phyloP scores from a whole-genome alignment of 2,329 filamentous ascomycete species.

The Diatrype stigma region DNA sequence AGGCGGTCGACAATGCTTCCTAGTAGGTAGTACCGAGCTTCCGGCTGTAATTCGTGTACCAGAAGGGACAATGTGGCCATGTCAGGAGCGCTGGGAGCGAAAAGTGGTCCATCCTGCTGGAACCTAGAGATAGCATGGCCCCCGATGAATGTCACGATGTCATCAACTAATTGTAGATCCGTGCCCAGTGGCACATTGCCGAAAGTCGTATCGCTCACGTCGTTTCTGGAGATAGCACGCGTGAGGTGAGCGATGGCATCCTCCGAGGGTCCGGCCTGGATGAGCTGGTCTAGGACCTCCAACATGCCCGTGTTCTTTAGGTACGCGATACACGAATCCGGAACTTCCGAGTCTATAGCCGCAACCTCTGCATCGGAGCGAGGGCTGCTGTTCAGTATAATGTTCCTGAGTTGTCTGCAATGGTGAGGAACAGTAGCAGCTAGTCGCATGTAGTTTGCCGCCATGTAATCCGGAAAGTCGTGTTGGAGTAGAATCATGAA shows the following conservation, averaged over 20 bases:
- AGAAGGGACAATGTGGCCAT: slow-evolving; percentile 72
- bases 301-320: slow-evolving; percentile 53
- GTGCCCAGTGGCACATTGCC: slow-evolving; percentile 65
- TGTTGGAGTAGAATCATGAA: slow-evolving; percentile 83
- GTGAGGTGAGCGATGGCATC: slow-evolving; percentile 74
- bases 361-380: slow-evolving; percentile 68
- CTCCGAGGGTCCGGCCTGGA: slow-evolving; percentile 60
- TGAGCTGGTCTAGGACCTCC: slow-evolving; percentile 55
- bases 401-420: slow-evolving; percentile 82
- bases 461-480: slow-evolving; percentile 90
- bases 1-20: slow-evolving; percentile 87
- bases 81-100: slow-evolving; percentile 62
- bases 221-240: slow-evolving; percentile 62
- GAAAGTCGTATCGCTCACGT: slow-evolving; percentile 56
- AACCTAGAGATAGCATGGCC: slow-evolving; percentile 62
- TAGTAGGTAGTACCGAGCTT: slow-evolving; percentile 80
- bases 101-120: slow-evolving; percentile 58
- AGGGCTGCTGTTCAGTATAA: slow-evolving; percentile 71
- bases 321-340: slow-evolving; percentile 22
- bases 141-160: slow-evolving; percentile 79
- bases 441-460: slow-evolving; percentile 78
- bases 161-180: slow-evolving; percentile 70
- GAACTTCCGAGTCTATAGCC: slow-evolving; percentile 48
- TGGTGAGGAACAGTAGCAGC: slow-evolving; percentile 78
- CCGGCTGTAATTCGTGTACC: slow-evolving; percentile 67